Evolutionary conservation across 2,329 filamentous ascomycete species (phyloP).

Genomic region (Colletotrichum sp.): DNA sequence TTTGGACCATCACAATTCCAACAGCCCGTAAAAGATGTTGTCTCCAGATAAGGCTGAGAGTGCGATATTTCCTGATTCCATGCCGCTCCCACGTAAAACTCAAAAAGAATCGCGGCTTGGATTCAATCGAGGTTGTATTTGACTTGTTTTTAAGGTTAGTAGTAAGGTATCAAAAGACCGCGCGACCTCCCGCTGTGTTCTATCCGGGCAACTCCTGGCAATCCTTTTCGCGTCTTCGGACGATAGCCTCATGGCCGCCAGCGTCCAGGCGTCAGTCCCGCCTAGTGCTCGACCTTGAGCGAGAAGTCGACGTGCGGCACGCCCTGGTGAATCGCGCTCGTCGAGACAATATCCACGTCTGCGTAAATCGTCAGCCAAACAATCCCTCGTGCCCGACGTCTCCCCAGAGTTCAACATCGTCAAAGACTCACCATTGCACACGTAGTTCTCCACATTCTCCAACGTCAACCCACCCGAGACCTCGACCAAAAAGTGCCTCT

Average conservation of each 20-base stretch:
- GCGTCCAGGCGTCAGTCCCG: fast-evolving
- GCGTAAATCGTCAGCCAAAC: conserved; percentile 18
- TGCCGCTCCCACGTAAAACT: neutral
- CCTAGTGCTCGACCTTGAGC: conserved; percentile 74
- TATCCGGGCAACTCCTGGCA: neutral
- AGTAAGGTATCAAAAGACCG: neutral
- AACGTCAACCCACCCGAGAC: conserved; percentile 89
- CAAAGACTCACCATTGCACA: conserved; percentile 68
- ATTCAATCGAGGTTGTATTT: neutral
- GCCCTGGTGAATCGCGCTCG: conserved; percentile 95
- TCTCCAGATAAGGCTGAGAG: neutral
- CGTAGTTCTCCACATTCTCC: conserved; percentile 82
- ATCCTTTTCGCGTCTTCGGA: neutral
- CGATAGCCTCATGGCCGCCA: neutral
- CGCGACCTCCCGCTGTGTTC: neutral
- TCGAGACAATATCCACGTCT: conserved; percentile 96
- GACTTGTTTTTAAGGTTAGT: neutral
- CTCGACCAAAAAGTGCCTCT: conserved; percentile 80
- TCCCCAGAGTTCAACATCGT: neutral
- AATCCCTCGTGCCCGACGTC: neutral
- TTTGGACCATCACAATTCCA: neutral
- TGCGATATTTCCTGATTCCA: neutral
- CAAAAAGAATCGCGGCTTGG: neutral
- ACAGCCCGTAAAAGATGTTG: neutral
- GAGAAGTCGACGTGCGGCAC: conserved; percentile 95